These are phyloP conservation scores for Aspergillus campestris DNA, from an alignment of 495 filamentous ascomycete genomes.

Conservation along the genomic window DNA sequence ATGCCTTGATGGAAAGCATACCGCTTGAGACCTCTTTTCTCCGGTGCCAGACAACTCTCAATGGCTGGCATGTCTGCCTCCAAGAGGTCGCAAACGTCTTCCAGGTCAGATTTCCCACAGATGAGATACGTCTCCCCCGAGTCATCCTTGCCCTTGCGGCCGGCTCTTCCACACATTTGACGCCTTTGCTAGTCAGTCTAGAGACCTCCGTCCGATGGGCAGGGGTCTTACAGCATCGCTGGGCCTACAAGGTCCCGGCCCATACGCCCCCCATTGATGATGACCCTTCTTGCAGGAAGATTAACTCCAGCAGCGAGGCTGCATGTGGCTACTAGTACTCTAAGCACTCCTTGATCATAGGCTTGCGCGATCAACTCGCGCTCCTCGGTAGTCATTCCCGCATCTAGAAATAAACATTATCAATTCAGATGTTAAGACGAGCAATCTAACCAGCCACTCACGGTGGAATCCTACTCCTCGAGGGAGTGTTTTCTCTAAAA, in stretches of 20 bases:
- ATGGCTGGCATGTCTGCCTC: conserved; percentile 65
- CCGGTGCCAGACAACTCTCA: conserved; percentile 60
- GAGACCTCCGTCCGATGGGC: background rate
- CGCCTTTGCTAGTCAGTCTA: conserved; percentile 36
- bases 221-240: conserved; percentile 53
- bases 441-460: conserved; percentile 16
- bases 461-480: conserved; percentile 73
- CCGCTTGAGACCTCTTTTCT: conserved; percentile 62
- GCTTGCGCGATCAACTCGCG: conserved; percentile 64
- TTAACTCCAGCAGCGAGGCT: conserved; percentile 84
- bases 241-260: conserved; percentile 69
- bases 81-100: conserved; percentile 60
- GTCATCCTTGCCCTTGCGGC: conserved; percentile 76
- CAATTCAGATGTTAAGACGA: too few relatives aligned
- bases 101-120: conserved; percentile 61
- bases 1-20: conserved; percentile 12
- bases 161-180: conserved; percentile 79
- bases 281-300: conserved; percentile 65
- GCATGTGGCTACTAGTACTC: conserved; percentile 71
- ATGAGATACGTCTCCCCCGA: conserved; percentile 75
- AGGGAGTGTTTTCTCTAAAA: conserved; percentile 54
- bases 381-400: conserved; percentile 73
- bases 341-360: conserved; percentile 62
- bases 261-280: conserved; percentile 71
- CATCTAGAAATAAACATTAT: conserved; percentile 34